These are phyloP conservation scores for Rhododendron vialii DNA, from an alignment of 148 eudicot genomes.

Conservation along the genomic window DNA sequence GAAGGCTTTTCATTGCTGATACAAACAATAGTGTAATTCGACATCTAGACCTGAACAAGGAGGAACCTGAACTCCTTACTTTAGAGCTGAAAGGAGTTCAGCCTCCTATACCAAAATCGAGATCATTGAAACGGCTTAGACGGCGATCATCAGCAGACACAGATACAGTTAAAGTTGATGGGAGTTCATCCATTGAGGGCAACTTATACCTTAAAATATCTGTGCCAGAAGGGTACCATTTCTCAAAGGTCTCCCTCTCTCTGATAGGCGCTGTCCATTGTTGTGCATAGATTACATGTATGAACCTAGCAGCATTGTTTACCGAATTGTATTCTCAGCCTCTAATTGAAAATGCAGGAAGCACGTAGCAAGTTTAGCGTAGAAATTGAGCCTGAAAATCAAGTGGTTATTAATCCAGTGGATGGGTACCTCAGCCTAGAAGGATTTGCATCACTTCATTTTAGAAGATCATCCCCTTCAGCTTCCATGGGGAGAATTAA, in stretches of 20 bases:
- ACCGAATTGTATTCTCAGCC: neutral
- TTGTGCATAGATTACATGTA: neutral
- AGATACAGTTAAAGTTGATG: slow-evolving; percentile 49
- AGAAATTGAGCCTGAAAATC: slow-evolving; percentile 72
- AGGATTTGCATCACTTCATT: slow-evolving; percentile 71
- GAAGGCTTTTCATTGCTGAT: slow-evolving; percentile 76
- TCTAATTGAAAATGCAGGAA: slow-evolving; percentile 49
- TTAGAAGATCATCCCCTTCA: slow-evolving; percentile 61
- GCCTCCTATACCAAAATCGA: slow-evolving; percentile 63
- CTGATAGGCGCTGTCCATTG: neutral
- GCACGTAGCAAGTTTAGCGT: slow-evolving; percentile 79
- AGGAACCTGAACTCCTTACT: slow-evolving; percentile 51
- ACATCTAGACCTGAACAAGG: slow-evolving; percentile 57
- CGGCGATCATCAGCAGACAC: slow-evolving; percentile 63
- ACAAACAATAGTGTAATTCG: slow-evolving; percentile 87
- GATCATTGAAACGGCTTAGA: slow-evolving; percentile 74
- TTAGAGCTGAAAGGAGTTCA: slow-evolving; percentile 83
- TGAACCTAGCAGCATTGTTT: neutral
- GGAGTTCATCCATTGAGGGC: slow-evolving; percentile 67
- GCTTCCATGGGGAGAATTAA: slow-evolving; percentile 57
- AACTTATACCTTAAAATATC: slow-evolving; percentile 56
- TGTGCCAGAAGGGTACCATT: slow-evolving; percentile 90
- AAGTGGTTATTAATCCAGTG: slow-evolving; percentile 57
- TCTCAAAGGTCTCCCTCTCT: slow-evolving; percentile 72
- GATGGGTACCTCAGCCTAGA: slow-evolving; percentile 75